Base-by-base conservation (phyloP, 192 early-diverging fungal species). In the Irineochytrium annulatum region DNA sequence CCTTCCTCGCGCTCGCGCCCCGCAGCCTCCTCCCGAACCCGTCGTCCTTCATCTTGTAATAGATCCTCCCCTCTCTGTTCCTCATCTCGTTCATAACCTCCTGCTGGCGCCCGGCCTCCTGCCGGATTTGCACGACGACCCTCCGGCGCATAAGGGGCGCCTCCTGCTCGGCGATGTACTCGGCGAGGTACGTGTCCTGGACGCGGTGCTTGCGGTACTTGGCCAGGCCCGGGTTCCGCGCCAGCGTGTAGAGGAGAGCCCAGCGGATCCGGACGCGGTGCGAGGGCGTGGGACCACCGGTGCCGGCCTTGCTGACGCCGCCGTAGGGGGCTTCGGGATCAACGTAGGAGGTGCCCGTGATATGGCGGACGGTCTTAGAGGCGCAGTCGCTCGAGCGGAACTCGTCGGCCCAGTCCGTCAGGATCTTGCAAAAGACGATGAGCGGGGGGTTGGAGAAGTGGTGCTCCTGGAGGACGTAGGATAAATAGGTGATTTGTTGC, bases 361-460 rank as follows among this genome's bases (percentile, higher is more conserved):
- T 8, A 8, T 49, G 13, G 46, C 17, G 11, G 13, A 8, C 5
- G 8, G 13, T 24, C 24, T 8, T 8, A 24, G 11, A n/a, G n/a
- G n/a, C n/a, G n/a, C n/a, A n/a, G n/a, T n/a, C n/a, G n/a, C n/a
- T n/a, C n/a, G n/a, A n/a, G n/a, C n/a, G n/a, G n/a, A n/a, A n/a
- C n/a, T n/a, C 17, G 13, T 32, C 30, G 16, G 16, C 17, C 0
- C 49, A 55, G 52, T 55, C 28, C 16, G 17, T 11, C 16, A 59
- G 58, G 49, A 56, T 16, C 26, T 59, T 20, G 43, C 17, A 2
- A 55, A 53, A 26, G 29, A 56, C 54, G 26, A 59, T 11, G 1
- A 59, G 52, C 0, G 54, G 16, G 43, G 58, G 49, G 52, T 59
- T 59, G 11, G 58, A 56, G 52, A 56, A n/a, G 58, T 59, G 58